Evolutionary conservation across 495 filamentous ascomycete species (phyloP).

Genomic region (Aspergillus incahuasiensis): DNA sequence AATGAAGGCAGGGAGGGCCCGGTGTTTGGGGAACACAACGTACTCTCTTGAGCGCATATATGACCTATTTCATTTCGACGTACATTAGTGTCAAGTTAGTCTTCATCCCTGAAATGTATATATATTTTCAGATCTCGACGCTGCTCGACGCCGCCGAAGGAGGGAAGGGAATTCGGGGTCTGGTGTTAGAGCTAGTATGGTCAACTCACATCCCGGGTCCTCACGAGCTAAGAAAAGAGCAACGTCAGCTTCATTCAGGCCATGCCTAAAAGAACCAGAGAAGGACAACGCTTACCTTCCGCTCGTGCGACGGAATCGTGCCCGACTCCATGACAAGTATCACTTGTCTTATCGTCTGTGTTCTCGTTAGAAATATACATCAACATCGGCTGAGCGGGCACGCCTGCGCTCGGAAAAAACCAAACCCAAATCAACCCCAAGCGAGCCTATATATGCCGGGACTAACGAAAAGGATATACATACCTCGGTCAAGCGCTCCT

Average conservation of each 20-base stretch:
- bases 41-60: slow-evolving; percentile 52
- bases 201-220: slow-evolving; percentile 58
- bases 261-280: background rate
- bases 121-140: too few relatives aligned
- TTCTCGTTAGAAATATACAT: background rate
- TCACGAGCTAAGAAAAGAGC: slow-evolving; percentile 38
- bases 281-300: slow-evolving; percentile 11
- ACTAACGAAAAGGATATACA: slow-evolving; percentile 5
- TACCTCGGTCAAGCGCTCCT: slow-evolving; percentile 51
- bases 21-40: too few relatives aligned
- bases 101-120: background rate
- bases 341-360: slow-evolving; percentile 21
- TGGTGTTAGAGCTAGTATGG: background rate
- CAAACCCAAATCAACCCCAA: background rate
- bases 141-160: too few relatives aligned
- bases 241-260: background rate
- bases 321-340: slow-evolving; percentile 14
- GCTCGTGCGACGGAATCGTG: slow-evolving; percentile 1
- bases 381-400: background rate
- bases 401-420: background rate
- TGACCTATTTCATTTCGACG: slow-evolving; percentile 42
- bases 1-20: too few relatives aligned
- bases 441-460: too few relatives aligned
- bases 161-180: background rate
- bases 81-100: background rate